phyloP scores from a whole-genome alignment of 2,329 filamentous ascomycete genomes.

The Fusarium globosum region DNA sequence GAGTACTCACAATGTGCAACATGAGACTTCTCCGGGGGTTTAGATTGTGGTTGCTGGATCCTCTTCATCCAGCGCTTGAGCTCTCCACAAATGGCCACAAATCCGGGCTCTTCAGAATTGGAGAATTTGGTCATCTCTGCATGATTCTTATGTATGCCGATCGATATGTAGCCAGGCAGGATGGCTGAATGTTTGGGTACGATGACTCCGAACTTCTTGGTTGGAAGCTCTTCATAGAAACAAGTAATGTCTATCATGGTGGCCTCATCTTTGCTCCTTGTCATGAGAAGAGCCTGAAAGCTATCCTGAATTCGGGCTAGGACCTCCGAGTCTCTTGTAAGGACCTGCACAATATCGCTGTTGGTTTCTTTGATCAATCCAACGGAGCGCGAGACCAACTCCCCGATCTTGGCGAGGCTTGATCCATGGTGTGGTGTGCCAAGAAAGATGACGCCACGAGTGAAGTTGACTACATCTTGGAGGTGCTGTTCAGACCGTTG shows the following conservation, averaged over 20 bases:
- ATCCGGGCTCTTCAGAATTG: constrained; percentile 10
- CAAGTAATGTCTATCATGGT: constrained; percentile 24
- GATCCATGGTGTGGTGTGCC: constrained; percentile 35
- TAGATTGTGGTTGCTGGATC: neutral
- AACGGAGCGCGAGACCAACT: constrained; percentile 12
- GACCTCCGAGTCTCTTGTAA: constrained; percentile 27
- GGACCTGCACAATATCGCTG: constrained; percentile 11
- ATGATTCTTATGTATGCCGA: constrained; percentile 26
- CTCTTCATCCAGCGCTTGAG: constrained; percentile 17
- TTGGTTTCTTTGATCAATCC: constrained; percentile 33
- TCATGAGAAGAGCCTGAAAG: constrained; percentile 19
- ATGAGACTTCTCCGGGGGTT: rapidly evolving
- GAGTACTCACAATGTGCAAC: neutral
- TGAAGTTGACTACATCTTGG: constrained; percentile 6
- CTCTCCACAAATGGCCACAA: constrained; percentile 15
- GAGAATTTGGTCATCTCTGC: constrained; percentile 23
- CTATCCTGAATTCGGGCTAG: constrained; percentile 20
- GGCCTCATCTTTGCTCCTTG: neutral
- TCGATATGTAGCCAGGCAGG: constrained; percentile 7
- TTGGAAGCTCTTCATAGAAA: constrained; percentile 37
- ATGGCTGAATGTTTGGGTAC: constrained; percentile 31
- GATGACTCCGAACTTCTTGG: constrained; percentile 2
- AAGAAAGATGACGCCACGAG: constrained; percentile 26
- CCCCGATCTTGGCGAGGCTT: constrained; percentile 23
- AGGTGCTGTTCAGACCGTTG: constrained; percentile 24